Evolutionary conservation across 2,329 filamentous ascomycete genomes (phyloP), one percentile per base, ranked within the genome.

Genomic region (Claviceps sp.): DNA sequence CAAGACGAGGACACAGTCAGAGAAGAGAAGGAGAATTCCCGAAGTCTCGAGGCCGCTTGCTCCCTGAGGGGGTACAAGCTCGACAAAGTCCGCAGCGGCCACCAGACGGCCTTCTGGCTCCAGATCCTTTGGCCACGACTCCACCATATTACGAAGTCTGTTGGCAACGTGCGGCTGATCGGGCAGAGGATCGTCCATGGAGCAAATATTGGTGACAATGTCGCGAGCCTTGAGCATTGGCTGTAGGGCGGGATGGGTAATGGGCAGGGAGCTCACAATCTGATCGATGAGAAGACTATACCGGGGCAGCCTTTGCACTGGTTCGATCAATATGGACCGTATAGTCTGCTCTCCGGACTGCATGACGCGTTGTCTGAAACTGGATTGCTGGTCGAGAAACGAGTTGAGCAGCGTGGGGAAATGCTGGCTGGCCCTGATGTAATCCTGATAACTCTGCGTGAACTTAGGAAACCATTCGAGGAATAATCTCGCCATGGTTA

Each of bases 261-360:
- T 80, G 4, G 91, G 90, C 18, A 97, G 77, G 55, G 86, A 89
- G 58, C 84, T 82, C 47, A 93, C 80, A 62, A 98, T 96, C 62
- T 94, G 90, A 70, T 98, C 93, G 60, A 98, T 97, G 63, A 97
- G 85, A 38, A 98, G 74, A 62, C 88, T 96, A 70, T 98, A 98
- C 26, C 93, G 84, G 26, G 93, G 93, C 50, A 98, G 76, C 50
- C 93, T 79, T 67, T 98, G 93, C 0, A 98, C 90, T 2, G 93
- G 93, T 67, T 98, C 93, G 65, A 98, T 98, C 51, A 98, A 77
- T 56, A 93, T 79, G 3, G 93, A 97, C 48, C 88, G 89, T 51
- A 97, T 78, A 53, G 83, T 80, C 69, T 98, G 93, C 65, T 97
- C 93, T 52, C 93, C 91, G 2, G 85, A 85, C 57, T 90, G 82